These are phyloP conservation scores for Capsicum rhomboideum DNA, from an alignment of 257 asterid species.

Conservation along the genomic window DNA sequence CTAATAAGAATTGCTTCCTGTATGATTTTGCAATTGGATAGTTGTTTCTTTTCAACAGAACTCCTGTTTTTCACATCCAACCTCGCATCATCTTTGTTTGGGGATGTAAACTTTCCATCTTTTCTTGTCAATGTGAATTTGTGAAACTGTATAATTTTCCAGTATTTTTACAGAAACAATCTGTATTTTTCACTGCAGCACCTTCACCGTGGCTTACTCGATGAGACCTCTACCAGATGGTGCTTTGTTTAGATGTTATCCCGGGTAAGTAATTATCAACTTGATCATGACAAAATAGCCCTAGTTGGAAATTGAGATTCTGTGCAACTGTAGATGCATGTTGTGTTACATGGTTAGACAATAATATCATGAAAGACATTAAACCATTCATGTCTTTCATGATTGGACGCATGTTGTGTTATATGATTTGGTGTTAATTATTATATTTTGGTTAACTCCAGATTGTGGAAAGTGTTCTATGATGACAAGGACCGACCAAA, in stretches of 20 bases:
- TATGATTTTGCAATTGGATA: not conserved
- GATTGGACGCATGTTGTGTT: not conserved
- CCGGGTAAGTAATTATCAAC: conserved; percentile 51
- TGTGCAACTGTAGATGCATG: not conserved
- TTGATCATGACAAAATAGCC: not conserved
- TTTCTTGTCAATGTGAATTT: not conserved
- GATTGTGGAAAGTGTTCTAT: conserved; percentile 90
- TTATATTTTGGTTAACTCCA: conserved; percentile 9
- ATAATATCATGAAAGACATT: not conserved
- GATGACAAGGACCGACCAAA: conserved; percentile 87
- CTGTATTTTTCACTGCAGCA: conserved; percentile 33
- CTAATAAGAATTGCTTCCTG: not conserved
- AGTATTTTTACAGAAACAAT: not conserved
- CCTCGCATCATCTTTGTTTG: not conserved
- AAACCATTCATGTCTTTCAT: no score
- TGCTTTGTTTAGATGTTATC: conserved; percentile 91
- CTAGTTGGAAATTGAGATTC: not conserved
- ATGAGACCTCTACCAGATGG: conserved; percentile 85
- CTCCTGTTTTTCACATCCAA: not conserved
- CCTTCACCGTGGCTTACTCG: conserved; percentile 70
- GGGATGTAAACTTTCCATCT: not conserved
- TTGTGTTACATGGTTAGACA: not conserved
- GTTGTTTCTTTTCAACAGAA: not conserved
- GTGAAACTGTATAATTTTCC: not conserved
- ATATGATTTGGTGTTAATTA: not conserved